Evolutionary conservation across 116 monocot genomes (phyloP).

Genomic region (Posidonia oceanica): DNA sequence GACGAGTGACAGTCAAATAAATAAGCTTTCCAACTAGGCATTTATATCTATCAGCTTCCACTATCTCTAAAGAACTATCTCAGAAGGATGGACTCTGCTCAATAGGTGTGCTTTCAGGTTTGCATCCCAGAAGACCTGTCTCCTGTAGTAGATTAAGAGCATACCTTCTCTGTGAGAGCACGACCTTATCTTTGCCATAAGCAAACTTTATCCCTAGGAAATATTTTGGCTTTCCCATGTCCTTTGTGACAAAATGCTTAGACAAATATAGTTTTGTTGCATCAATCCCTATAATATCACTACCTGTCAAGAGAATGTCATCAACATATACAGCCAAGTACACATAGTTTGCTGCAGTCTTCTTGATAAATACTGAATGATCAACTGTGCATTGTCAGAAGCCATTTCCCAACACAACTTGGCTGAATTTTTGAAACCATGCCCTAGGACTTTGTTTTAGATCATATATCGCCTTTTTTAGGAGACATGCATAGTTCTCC

Average conservation of each 20-base stretch:
- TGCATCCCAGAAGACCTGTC: neutral
- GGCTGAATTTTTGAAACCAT: neutral
- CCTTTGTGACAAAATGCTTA: neutral
- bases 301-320: neutral
- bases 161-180: constrained; percentile 5
- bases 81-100: neutral
- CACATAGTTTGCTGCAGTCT: neutral
- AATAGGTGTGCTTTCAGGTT: neutral
- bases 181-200: neutral
- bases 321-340: neutral
- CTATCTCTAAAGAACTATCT: neutral
- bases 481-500: neutral
- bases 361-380: neutral
- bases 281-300: neutral
- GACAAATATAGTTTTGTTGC: neutral
- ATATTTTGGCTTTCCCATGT: neutral
- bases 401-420: too few relatives aligned
- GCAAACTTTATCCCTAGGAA: constrained; percentile 3
- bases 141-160: neutral
- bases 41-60: neutral
- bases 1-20: neutral
- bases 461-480: neutral
- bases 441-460: neutral
- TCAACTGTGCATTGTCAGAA: neutral
- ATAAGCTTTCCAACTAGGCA: neutral